A percentile compares a stretch with the other conserved stretches of the same genome.
phyloP scores from a whole-genome alignment of 345 rosid species.

The Ceriops decandra region DNA sequence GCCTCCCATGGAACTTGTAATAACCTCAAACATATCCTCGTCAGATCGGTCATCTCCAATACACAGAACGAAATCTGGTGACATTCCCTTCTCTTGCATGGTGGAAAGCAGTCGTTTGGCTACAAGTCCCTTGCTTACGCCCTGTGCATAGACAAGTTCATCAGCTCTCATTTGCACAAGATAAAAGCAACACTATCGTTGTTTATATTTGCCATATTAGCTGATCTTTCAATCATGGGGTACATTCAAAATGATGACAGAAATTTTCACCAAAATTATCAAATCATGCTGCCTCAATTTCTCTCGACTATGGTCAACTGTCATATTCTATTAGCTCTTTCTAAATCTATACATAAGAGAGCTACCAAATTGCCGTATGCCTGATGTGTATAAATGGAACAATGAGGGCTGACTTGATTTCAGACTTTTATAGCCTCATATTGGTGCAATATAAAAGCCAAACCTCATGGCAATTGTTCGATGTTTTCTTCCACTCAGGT shows the following conservation, averaged over 20 bases:
- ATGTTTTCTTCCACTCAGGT: not conserved
- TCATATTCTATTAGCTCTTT: no score
- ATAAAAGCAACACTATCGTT: not conserved
- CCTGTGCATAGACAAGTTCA: conserved; percentile 36
- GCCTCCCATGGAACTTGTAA: conserved; percentile 54
- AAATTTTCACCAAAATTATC: no score
- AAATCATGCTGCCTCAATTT: no score
- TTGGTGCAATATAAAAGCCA: not conserved
- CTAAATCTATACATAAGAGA: no score
- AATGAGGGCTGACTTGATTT: not conserved
- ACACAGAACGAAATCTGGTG: conserved; percentile 70
- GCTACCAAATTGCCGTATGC: no score
- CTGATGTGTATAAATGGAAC: not conserved
- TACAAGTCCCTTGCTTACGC: conserved; percentile 82
- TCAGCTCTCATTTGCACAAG: not conserved
- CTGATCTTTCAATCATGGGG: not conserved
- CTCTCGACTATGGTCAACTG: no score
- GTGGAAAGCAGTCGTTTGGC: conserved; percentile 63
- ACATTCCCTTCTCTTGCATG: conserved; percentile 64
- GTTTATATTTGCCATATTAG: not conserved
- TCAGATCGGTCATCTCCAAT: conserved; percentile 87
- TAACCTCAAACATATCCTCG: conserved; percentile 91
- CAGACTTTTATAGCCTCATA: not conserved
- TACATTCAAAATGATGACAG: not conserved
- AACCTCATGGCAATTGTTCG: not conserved